Base-by-base conservation (phyloP, 371 early-diverging fungal species). In the Capillidium heterosporum region DNA sequence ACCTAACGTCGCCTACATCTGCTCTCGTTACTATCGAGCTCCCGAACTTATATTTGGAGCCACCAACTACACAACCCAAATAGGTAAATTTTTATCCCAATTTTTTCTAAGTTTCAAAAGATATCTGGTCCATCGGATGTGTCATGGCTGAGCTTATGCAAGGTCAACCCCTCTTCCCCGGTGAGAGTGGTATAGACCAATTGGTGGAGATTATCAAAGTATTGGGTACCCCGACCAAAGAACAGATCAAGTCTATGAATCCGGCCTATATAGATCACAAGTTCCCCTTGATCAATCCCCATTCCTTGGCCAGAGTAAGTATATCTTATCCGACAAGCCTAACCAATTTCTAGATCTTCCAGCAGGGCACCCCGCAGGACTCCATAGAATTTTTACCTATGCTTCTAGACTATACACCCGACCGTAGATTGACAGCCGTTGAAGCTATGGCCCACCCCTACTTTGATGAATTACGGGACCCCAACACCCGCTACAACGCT, bases 191-290 rank as follows among this genome's bases (percentile, higher is more conserved):
- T 49, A 95, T 99, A 57, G 99, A 99, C 67, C 99, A 99, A 71
- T 71, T 99, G 40, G 97, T 98, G 13, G 98, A 98, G 70, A 99
- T 99, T 63, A 98, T 99, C 76, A 95, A 95, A 71, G 89, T 96
- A 0, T 78, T 99, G 24, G 99, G 99, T 29, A 98, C 99, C 13
- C 99, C 99, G 13, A 84, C 91, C 26, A 82, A 87, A 60, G 93
- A 95, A 57, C 95, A 95, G 67, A 86, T 95, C 61, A 75, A 84
- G 58, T 78, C 87, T 43, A 95, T 95, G 93, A 95, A 97, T 68
- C 90, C 88, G 41, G 85, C 87, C 73, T 95, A 95, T 66, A 89
- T 89, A 60, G 96, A 95, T 65, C 95, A 94, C 75, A 89, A 91
- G 59, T 97, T 97, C 71, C 96, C 98, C 59, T 91, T 89, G 67